phyloP scores from a whole-genome alignment of 2,329 filamentous ascomycete genomes.

The Harringtonia lauricola region DNA sequence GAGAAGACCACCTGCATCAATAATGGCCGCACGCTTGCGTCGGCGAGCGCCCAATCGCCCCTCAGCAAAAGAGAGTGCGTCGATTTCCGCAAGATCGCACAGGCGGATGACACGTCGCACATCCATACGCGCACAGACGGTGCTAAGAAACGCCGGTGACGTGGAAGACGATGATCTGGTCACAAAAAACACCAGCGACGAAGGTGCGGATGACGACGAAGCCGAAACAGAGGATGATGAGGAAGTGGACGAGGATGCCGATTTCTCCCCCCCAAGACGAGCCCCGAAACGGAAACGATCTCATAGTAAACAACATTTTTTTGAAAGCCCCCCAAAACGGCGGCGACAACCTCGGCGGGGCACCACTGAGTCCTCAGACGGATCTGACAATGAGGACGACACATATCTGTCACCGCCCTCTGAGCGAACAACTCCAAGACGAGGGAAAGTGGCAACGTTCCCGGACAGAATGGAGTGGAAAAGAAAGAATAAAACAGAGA shows the following conservation, averaged over 20 bases:
- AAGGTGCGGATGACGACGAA: not conserved
- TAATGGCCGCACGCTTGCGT: conserved; percentile 5
- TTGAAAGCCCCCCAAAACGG: not conserved
- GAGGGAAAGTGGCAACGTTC: not conserved
- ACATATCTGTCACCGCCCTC: conserved; percentile 4
- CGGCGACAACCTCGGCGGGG: not conserved
- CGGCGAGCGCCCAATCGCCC: not conserved
- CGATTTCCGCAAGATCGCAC: not conserved
- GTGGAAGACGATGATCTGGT: conserved; percentile 4
- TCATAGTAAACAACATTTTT: not conserved
- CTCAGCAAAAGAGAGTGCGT: not conserved
- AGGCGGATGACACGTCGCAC: conserved; percentile 7
- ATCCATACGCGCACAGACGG: conserved; percentile 1
- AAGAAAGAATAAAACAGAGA: not conserved
- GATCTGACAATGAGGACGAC: not conserved
- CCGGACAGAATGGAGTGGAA: not conserved
- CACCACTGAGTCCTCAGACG: not conserved
- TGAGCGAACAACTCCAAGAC: not conserved
- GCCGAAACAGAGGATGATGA: not conserved
- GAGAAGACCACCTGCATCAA: too few species aligned
- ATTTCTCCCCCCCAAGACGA: not conserved
- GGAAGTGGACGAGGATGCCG: not conserved
- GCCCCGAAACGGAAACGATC: not conserved
- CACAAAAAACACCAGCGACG: not conserved
- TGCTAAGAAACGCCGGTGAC: conserved; percentile 2